These are phyloP conservation scores for Apiospora malaysiana DNA, from an alignment of 2,329 filamentous ascomycete species.

Conservation along the genomic window DNA sequence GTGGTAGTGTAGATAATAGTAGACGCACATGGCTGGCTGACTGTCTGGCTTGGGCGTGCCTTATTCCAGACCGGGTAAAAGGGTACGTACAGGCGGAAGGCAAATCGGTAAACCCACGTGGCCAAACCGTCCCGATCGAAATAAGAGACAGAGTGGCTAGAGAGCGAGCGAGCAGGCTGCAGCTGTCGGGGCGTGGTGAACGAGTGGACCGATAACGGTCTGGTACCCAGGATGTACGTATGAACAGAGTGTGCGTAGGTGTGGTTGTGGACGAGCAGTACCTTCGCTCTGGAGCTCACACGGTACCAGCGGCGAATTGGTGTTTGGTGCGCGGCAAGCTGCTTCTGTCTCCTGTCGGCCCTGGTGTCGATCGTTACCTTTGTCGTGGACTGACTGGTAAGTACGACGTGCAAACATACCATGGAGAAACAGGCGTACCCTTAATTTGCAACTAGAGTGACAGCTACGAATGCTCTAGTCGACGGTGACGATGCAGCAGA, in stretches of 20 bases:
- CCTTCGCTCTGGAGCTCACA: not conserved
- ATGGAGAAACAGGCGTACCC: constrained; percentile 3
- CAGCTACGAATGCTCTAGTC: not conserved
- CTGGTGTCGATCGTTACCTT: not conserved
- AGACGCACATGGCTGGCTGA: constrained; percentile 52
- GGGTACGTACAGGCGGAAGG: not conserved
- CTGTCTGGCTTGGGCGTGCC: not conserved
- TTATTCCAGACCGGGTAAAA: not conserved
- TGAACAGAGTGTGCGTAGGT: not conserved
- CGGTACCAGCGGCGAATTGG: not conserved
- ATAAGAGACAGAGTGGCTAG: not conserved
- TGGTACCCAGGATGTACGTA: not conserved
- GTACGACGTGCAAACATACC: not conserved
- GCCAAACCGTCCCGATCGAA: not conserved
- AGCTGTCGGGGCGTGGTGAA: not conserved
- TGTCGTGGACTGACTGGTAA: not conserved
- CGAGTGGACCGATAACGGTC: not conserved
- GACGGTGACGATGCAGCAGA: not conserved
- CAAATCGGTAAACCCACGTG: not conserved
- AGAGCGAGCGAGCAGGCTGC: not conserved
- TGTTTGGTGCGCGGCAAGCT: not conserved
- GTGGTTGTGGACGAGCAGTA: not conserved
- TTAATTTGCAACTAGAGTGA: not conserved
- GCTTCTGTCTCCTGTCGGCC: not conserved
- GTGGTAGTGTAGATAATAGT: constrained; percentile 58